Conservation (phyloP, 225 moss, liverwort and hornwort genomes). For the Bryoerythrophyllum caledonicum region DNA sequence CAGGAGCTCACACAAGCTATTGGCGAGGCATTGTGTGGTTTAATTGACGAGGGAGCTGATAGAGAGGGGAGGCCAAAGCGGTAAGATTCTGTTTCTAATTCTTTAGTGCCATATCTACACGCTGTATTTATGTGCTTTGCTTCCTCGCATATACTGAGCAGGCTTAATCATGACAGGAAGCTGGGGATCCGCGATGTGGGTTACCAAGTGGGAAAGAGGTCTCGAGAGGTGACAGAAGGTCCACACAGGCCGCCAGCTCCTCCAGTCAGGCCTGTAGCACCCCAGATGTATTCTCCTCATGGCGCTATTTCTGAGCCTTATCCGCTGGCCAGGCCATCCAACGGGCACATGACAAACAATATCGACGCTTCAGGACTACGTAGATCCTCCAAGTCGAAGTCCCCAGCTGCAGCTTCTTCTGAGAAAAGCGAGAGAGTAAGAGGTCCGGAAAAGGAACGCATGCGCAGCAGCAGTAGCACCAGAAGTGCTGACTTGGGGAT, state of each 20-base stretch:
- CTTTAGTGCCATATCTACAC: background rate
- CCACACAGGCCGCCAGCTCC: constrained; percentile 35
- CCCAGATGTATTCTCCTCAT: constrained; percentile 50
- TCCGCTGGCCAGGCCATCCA: constrained; percentile 45
- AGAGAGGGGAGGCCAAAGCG: constrained; percentile 91
- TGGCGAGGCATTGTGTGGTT: constrained; percentile 90
- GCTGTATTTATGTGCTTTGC: background rate
- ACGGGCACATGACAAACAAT: constrained; percentile 46
- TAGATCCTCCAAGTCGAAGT: constrained; percentile 74
- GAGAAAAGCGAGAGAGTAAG: constrained; percentile 62
- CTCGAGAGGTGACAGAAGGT: constrained; percentile 54
- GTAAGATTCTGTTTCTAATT: constrained; percentile 40
- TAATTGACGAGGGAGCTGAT: constrained; percentile 97
- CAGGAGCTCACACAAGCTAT: constrained; percentile 96
- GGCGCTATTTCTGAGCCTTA: constrained; percentile 39
- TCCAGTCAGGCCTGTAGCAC: constrained; percentile 45
- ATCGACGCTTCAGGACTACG: constrained; percentile 36
- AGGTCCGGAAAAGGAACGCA: constrained; percentile 59
- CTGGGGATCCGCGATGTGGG: constrained; percentile 35
- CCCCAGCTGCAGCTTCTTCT: constrained; percentile 63
- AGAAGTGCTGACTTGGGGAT: constrained; percentile 65
- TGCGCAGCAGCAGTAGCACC: constrained; percentile 72
- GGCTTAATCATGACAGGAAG: constrained; percentile 42
- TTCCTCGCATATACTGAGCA: constrained; percentile 20
- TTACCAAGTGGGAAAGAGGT: constrained; percentile 52